phyloP scores from a whole-genome alignment of 257 asterid genomes.

The Solanum medicagineum region DNA sequence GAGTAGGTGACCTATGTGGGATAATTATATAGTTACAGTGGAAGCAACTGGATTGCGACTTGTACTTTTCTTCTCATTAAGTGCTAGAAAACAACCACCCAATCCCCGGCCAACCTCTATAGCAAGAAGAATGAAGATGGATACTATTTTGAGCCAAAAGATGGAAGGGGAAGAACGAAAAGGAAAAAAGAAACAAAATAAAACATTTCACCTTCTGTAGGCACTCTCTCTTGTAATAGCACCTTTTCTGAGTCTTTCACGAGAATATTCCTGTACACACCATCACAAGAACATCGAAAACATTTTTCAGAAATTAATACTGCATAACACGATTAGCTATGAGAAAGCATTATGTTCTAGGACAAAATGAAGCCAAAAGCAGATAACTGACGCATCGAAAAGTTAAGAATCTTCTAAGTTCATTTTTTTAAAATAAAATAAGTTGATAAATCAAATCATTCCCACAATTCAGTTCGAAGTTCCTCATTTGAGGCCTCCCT shows the following conservation, averaged over 20 bases:
- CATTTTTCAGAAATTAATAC: background rate
- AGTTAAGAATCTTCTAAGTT: background rate
- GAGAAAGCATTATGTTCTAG: background rate
- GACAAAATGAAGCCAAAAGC: background rate
- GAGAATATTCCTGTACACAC: constrained; percentile 58
- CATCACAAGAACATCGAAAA: background rate
- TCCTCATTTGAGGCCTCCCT: background rate
- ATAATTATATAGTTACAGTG: background rate
- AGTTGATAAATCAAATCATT: background rate
- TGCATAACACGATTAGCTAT: background rate
- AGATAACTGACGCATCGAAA: background rate
- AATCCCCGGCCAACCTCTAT: background rate
- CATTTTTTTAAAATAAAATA: background rate
- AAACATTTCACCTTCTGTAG: constrained; percentile 41
- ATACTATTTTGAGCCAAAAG: background rate
- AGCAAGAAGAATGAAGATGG: background rate
- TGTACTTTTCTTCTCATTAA: background rate
- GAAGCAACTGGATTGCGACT: background rate
- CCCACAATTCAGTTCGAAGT: background rate
- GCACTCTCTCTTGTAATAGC: constrained; percentile 47
- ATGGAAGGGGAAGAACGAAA: background rate
- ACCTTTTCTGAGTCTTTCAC: constrained; percentile 39
- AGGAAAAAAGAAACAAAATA: background rate
- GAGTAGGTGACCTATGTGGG: background rate
- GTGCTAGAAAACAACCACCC: background rate